A percentile compares a stretch with the other conserved stretches of the same genome.
These are phyloP conservation scores for Sporothrix luriei DNA, from an alignment of 2,329 filamentous ascomycete genomes.

Conservation along the genomic window DNA sequence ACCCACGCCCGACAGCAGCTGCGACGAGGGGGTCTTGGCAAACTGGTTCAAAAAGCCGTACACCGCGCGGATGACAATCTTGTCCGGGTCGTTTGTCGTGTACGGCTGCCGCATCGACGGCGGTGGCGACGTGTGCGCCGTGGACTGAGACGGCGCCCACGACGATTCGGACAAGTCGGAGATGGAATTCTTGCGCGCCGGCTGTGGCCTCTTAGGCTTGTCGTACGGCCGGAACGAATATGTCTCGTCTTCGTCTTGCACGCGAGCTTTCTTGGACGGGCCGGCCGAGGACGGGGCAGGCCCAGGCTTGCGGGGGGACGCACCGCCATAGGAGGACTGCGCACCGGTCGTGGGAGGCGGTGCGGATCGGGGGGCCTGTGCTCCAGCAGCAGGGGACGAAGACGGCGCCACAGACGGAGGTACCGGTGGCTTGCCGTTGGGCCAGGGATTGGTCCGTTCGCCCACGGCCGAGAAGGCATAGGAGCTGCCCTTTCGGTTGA, in stretches of 20 bases:
- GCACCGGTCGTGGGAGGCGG: slow-evolving; percentile 26
- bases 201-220: slow-evolving; percentile 57
- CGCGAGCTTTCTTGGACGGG: slow-evolving; percentile 42
- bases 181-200: slow-evolving; percentile 61
- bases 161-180: slow-evolving; percentile 81
- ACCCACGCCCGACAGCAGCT: slow-evolving; percentile 81
- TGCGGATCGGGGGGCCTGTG: slow-evolving; percentile 40
- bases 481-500: slow-evolving; percentile 50
- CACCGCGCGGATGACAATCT: slow-evolving; percentile 92
- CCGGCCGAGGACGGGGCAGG: slow-evolving; percentile 61
- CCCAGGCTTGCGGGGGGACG: slow-evolving; percentile 44
- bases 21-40: slow-evolving; percentile 83
- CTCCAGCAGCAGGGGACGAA: slow-evolving; percentile 37
- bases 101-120: slow-evolving; percentile 78
- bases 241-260: slow-evolving; percentile 58
- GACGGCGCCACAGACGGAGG: slow-evolving; percentile 39
- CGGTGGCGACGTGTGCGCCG: slow-evolving; percentile 79
- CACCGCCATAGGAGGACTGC: slow-evolving; percentile 18
- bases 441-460: slow-evolving; percentile 71
- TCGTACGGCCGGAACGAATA: slow-evolving; percentile 81
- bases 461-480: slow-evolving; percentile 68
- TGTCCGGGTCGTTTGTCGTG: slow-evolving; percentile 86
- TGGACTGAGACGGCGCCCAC: slow-evolving; percentile 82
- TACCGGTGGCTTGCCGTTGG: slow-evolving; percentile 58
- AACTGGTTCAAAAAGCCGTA: slow-evolving; percentile 91